Evolutionary conservation across 78 protist genomes (phyloP), one percentile per base, ranked within the genome.

Genomic region (slime mould (Dictyostelium discoideum)): DNA sequence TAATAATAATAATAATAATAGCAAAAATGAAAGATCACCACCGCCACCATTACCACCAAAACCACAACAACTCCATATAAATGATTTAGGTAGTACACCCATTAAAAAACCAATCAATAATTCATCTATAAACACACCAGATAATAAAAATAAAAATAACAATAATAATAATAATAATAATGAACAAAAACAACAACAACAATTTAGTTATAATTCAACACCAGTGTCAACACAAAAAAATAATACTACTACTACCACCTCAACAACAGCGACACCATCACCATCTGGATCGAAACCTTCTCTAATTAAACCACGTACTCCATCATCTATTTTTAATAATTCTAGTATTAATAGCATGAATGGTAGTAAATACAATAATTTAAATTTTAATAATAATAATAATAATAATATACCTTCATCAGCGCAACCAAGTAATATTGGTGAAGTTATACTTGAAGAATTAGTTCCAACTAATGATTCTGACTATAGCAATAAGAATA

Each of bases 361-460:
- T 42, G 46, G 46, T 54, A 54, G 65, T 16, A 54, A 54, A 54
- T 54, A 54, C 22, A 54, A 54, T 54, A 48, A 48, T 48, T 9
- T 9, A 2, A 44, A 44, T 44, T 9, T 9, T 44, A 44, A 44
- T 44, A 48, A 48, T 11, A 54, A 54, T 54, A 16, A 16, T 54
- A 60, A 14, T 60, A 69, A 11, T 24, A 24, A 69, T 29, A 29
- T 74, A 37, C 40, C 48, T 26, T 14, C 14, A 37, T 37, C 81
- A 74, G 48, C 81, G 16, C 40, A 74, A 14, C n/a, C 69, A 60
- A 9, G 10, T 9, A 11, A 13, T 26, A 32, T 37, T 29, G 26
- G 46, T 18, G 81, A 37, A 32, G 29, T 74, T 37, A 74, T 74
- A 32, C 81, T 74, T 74, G 81, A 74, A 37, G 81, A 74, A 74